Evolutionary conservation across 345 rosid genomes (phyloP).

Genomic region (Linum trigynum): DNA sequence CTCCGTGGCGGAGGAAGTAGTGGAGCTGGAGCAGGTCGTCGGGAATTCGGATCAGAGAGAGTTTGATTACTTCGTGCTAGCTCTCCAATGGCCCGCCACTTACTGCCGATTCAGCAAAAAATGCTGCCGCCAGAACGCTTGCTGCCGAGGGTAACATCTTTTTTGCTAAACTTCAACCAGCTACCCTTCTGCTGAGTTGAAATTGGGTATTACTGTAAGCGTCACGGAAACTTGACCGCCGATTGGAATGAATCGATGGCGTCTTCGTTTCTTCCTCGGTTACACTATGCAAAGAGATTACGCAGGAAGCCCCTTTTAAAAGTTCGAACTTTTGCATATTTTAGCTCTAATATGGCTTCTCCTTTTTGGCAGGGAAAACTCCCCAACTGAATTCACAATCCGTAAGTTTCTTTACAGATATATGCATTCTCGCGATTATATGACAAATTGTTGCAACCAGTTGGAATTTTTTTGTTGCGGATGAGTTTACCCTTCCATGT

Average conservation of each 20-base stretch:
- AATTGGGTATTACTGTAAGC: background rate
- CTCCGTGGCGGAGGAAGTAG: slow-evolving; percentile 4
- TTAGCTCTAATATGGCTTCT: slow-evolving; percentile 11
- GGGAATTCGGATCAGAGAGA: slow-evolving; percentile 37
- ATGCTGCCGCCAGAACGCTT: slow-evolving; percentile 80
- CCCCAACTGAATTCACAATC: slow-evolving; percentile 76
- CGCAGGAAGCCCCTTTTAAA: too few relatives aligned
- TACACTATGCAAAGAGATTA: too few relatives aligned
- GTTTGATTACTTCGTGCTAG: slow-evolving; percentile 80
- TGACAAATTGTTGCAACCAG: too few relatives aligned
- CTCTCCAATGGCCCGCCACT: slow-evolving; percentile 88
- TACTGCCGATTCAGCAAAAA: slow-evolving; percentile 56
- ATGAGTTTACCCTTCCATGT: slow-evolving; percentile 4
- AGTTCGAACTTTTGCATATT: too few relatives aligned
- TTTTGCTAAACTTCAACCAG: background rate
- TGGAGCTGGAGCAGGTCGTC: slow-evolving; percentile 2
- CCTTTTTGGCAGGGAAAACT: slow-evolving; percentile 37
- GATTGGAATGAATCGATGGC: too few relatives aligned
- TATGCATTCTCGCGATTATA: too few relatives aligned
- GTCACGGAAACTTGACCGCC: too few relatives aligned
- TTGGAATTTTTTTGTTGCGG: too few relatives aligned
- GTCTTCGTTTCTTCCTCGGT: too few relatives aligned
- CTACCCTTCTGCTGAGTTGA: background rate
- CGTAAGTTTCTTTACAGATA: too few relatives aligned
- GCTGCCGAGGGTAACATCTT: slow-evolving; percentile 56